Base-by-base conservation (phyloP, 2,329 filamentous ascomycete genomes). In the Rhinocladiella similis region DNA sequence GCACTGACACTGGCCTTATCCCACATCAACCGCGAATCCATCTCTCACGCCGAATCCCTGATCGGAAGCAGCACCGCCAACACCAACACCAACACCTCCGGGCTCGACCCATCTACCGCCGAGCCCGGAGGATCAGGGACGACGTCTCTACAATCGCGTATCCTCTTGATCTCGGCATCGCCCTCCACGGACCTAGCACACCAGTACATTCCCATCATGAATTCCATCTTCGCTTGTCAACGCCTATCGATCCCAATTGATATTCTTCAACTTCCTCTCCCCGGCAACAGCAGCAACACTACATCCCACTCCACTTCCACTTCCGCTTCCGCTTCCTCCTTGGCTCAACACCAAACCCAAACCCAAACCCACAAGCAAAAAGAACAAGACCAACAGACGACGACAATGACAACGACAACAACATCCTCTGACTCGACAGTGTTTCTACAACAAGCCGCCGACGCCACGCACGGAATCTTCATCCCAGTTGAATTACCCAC, bases 151-250 rank as follows among this genome's bases (percentile, higher is more conserved):
- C 87, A 89, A 64, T 88, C 87, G 13, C 89, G 94, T 58, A 96
- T 99, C 67, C 82, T 99, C 53, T 86, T 97, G 61, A 72, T 99
- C 52, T 96, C 90, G 47, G 91, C 97, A 3, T 96, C 90, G 46
- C 91, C 91, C 13, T 95, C 91, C 38, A 91, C 91, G 68, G 89
- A 93, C 66, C 84, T 96, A 0, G 86, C 91, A 4, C 89, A 84
- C 59, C 86, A 97, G 73, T 99, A 99, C 76, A 99, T 99, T 54
- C 89, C 93, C 0, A 94, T 96, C 65, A 99, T 99, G 94, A 99
- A 99, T 75, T 85, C 88, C 66, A 96, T 97, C 59, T 99, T 99
- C 73, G 94, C 94, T 2, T 94, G 93, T 57, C 90, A 96, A 68
- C 87, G 93, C 62, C 83, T 91, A 53, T 84, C 85, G 65, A 91